A percentile compares a stretch with the other conserved stretches of the same genome.
Conservation (phyloP, 202 grass and related monocot genomes). For the Saccharum hybrid region DNA sequence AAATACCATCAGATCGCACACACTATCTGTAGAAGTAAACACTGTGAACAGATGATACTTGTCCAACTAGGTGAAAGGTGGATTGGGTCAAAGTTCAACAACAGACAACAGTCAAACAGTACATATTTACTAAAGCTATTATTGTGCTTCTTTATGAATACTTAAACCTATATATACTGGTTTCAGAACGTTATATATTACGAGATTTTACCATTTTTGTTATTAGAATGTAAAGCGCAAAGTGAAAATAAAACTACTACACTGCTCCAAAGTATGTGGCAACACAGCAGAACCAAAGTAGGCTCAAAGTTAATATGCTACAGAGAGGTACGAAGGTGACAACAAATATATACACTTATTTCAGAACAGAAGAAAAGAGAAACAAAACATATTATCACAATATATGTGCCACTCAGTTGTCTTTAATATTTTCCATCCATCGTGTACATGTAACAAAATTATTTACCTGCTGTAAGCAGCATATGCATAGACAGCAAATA, state of each 20-base stretch:
- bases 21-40: background rate
- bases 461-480: slow-evolving; percentile 10
- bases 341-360: background rate
- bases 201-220: background rate
- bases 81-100: background rate
- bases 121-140: background rate
- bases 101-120: background rate
- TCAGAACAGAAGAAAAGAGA: background rate
- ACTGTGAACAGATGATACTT: background rate
- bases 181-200: background rate
- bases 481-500: slow-evolving; percentile 15
- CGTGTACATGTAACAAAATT: slow-evolving; percentile 24
- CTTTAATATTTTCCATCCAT: background rate
- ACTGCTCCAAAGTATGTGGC: too few relatives aligned
- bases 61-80: slow-evolving; percentile 5
- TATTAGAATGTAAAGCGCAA: background rate
- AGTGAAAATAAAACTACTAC: background rate
- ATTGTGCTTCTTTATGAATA: background rate
- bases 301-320: slow-evolving; percentile 19
- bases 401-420: background rate
- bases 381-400: background rate
- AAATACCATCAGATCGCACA: background rate
- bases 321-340: background rate
- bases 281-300: slow-evolving; percentile 14
- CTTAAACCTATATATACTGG: slow-evolving; percentile 6